Evolutionary conservation across 345 rosid genomes (phyloP).

Genomic region (Citrus maxima): DNA sequence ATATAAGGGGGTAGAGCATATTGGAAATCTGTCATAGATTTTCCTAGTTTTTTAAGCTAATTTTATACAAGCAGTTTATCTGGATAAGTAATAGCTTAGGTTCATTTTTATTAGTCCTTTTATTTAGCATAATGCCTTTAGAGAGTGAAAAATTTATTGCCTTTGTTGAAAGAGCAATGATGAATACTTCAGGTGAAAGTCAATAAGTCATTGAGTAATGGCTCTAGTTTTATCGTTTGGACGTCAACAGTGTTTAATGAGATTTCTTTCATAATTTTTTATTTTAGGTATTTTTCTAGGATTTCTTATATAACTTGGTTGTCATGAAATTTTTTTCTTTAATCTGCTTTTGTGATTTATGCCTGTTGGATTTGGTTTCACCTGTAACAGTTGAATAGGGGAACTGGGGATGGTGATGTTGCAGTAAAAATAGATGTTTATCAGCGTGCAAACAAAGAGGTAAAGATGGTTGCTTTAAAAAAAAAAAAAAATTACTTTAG

Average conservation of each 20-base stretch:
- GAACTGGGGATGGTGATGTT: conserved; percentile 78
- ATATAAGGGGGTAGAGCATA: not conserved
- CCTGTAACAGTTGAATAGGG: conserved; percentile 60
- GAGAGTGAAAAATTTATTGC: not conserved
- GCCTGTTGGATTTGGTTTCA: conserved; percentile 10
- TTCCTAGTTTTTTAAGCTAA: not conserved
- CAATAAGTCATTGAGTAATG: not conserved
- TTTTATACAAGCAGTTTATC: not conserved
- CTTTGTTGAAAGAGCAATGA: not conserved
- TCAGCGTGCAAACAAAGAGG: conserved; percentile 91
- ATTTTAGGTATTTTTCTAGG: not conserved
- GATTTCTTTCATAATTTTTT: not conserved
- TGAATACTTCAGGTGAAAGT: not conserved
- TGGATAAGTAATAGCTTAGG: not conserved
- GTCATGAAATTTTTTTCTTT: not conserved
- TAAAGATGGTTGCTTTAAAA: conserved; percentile 21
- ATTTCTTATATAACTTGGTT: not conserved
- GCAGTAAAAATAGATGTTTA: conserved; percentile 67
- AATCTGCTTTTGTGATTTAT: not conserved
- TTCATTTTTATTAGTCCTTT: not conserved
- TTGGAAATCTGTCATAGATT: not conserved
- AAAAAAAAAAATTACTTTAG: not conserved
- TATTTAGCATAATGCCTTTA: conserved; percentile 3
- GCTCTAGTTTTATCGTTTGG: not conserved
- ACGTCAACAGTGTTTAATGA: not conserved